phyloP scores from a whole-genome alignment of 108 stramenopile species.

The Fragilaria crotonensis region DNA sequence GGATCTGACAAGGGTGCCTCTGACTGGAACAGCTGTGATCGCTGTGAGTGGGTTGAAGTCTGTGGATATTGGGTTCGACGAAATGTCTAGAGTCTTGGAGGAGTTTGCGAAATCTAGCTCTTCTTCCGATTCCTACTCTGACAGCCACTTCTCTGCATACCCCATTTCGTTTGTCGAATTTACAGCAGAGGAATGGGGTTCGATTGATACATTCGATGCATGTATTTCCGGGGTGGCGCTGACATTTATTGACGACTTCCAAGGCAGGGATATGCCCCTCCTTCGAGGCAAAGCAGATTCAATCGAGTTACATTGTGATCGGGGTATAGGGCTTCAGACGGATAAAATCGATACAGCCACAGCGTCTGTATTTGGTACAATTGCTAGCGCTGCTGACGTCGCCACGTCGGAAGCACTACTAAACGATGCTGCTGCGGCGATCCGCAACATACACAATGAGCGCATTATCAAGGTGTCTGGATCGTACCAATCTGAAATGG shows the following conservation, averaged over 20 bases:
- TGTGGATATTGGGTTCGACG: conserved; percentile 27
- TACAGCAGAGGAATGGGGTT: conserved; percentile 29
- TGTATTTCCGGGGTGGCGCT: conserved; percentile 29
- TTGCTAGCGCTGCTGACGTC: neutral
- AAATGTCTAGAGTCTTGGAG: neutral
- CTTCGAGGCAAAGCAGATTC: conserved; percentile 28
- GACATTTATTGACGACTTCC: conserved; percentile 56
- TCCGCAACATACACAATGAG: conserved; percentile 2
- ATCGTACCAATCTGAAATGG: conserved; percentile 23
- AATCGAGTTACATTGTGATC: conserved; percentile 23
- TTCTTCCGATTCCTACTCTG: neutral
- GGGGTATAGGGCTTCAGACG: conserved; percentile 39
- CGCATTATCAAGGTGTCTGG: conserved; percentile 13
- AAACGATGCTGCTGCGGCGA: neutral
- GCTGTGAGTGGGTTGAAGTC: conserved; percentile 24
- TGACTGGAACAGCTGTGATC: conserved; percentile 35
- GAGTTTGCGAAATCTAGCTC: neutral
- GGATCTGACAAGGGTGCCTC: conserved; percentile 20
- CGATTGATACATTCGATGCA: conserved; percentile 29
- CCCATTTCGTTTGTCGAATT: conserved; percentile 43
- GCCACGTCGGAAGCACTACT: neutral
- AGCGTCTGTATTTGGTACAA: conserved; percentile 15
- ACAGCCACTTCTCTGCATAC: neutral
- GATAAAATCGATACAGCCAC: conserved; percentile 17
- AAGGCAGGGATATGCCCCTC: conserved; percentile 63